Evolutionary conservation across 2,329 filamentous ascomycete genomes (phyloP).

Genomic region (Coniochaeta pulveracea): DNA sequence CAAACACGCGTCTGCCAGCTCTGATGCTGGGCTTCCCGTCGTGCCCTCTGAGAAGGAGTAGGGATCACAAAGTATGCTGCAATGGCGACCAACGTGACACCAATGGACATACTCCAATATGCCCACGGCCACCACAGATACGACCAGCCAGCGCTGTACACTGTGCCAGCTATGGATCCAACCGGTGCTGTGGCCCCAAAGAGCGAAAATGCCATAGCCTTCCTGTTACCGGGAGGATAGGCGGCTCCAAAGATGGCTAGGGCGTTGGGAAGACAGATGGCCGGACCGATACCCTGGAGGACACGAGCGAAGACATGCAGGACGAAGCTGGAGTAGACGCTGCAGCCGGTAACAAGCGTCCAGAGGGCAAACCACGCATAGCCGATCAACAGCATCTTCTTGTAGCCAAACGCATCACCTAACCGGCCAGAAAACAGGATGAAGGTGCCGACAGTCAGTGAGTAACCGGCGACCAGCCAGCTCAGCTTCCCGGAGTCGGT

Average conservation of each 20-base stretch:
- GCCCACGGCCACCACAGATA: constrained; percentile 20
- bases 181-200: constrained; percentile 22
- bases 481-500: constrained; percentile 22
- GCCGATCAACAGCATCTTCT: constrained; percentile 28
- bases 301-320: constrained; percentile 34
- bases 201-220: constrained; percentile 21
- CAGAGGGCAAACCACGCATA: constrained; percentile 29
- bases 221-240: constrained; percentile 28
- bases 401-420: constrained; percentile 34
- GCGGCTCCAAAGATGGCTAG: constrained; percentile 42
- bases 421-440: constrained; percentile 33
- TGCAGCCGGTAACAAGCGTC: constrained; percentile 25
- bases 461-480: constrained; percentile 35
- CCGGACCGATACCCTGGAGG: constrained; percentile 41
- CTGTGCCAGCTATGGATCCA: constrained; percentile 14
- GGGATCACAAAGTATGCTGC: constrained; percentile 11
- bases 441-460: constrained; percentile 31
- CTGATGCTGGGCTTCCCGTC: constrained; percentile 1
- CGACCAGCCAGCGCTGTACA: constrained; percentile 18
- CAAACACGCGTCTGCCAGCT: constrained; percentile 6
- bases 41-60: constrained; percentile 6
- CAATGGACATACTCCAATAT: constrained; percentile 15
- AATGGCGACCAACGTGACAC: constrained; percentile 12
- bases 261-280: constrained; percentile 42
- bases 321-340: constrained; percentile 15